phyloP scores from a whole-genome alignment of 169 alveolate species.

The Eimeria tenella region DNA sequence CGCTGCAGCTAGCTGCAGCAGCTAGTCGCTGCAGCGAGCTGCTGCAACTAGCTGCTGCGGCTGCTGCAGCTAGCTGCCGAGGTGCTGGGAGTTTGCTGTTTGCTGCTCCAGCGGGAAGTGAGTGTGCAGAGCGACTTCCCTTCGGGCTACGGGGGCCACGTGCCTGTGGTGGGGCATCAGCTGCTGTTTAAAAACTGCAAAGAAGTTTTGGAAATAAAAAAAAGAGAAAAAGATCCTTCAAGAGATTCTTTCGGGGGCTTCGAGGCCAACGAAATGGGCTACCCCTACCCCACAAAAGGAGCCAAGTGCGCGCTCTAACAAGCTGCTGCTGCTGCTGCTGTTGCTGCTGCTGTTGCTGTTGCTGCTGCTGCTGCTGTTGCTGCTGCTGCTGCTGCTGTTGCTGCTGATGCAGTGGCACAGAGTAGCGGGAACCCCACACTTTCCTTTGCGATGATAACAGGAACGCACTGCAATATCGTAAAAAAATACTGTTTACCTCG shows the following conservation, averaged over 20 bases:
- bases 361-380: neutral
- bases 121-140: constrained; percentile 61
- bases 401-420: neutral
- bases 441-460: no score
- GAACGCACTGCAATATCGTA: neutral
- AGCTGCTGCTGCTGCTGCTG: neutral
- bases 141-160: constrained; percentile 77
- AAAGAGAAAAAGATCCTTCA: neutral
- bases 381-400: constrained; percentile 11
- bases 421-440: neutral
- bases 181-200: constrained; percentile 34
- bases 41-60: neutral
- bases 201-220: neutral
- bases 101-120: constrained; percentile 54
- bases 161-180: constrained; percentile 58
- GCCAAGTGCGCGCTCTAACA: neutral
- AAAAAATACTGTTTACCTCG: neutral
- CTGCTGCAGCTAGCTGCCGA: neutral
- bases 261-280: constrained; percentile 16
- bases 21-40: neutral
- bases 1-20: constrained; percentile 3
- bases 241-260: constrained; percentile 67
- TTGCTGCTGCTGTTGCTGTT: neutral
- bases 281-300: constrained; percentile 8
- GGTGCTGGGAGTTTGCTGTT: no score